These are phyloP conservation scores for Trametes elegans DNA, from an alignment of 768 basidiomycete species.

Conservation along the genomic window DNA sequence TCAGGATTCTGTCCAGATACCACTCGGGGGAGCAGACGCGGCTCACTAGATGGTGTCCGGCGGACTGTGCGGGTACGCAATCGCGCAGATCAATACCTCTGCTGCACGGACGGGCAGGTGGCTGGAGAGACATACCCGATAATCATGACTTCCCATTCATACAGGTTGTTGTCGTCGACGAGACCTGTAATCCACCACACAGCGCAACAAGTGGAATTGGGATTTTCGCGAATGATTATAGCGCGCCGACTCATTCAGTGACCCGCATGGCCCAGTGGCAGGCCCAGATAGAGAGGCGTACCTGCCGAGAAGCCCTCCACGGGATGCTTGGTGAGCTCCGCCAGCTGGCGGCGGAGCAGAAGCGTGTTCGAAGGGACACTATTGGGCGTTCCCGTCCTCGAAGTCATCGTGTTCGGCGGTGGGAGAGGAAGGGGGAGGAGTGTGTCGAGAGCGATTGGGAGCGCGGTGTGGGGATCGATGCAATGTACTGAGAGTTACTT, in stretches of 20 bases:
- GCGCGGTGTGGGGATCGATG: constrained; percentile 18
- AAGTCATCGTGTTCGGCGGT: constrained; percentile 22
- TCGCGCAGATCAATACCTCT: not conserved
- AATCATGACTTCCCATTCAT: constrained; percentile 95
- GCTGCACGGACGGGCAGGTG: not conserved
- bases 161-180: constrained; percentile 91
- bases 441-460: not conserved
- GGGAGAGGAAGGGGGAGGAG: not conserved
- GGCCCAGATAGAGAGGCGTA: constrained; percentile 31
- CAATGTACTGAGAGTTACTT: not conserved
- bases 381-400: constrained; percentile 18
- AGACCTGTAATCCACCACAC: constrained; percentile 55
- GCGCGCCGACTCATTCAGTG: constrained; percentile 20
- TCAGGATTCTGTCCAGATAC: constrained; percentile 5
- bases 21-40: not conserved
- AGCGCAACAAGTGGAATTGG: not conserved
- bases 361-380: constrained; percentile 40
- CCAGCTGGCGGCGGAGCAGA: constrained; percentile 74
- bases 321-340: constrained; percentile 87
- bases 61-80: constrained; percentile 50
- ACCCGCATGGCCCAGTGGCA: not conserved
- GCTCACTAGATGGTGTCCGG: constrained; percentile 89
- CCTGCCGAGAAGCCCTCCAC: constrained; percentile 97
- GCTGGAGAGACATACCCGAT: constrained; percentile 66
- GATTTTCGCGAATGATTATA: constrained; percentile 28